phyloP scores from a whole-genome alignment of 352 stramenopile genomes.

The Thalassiosira oceanica region DNA sequence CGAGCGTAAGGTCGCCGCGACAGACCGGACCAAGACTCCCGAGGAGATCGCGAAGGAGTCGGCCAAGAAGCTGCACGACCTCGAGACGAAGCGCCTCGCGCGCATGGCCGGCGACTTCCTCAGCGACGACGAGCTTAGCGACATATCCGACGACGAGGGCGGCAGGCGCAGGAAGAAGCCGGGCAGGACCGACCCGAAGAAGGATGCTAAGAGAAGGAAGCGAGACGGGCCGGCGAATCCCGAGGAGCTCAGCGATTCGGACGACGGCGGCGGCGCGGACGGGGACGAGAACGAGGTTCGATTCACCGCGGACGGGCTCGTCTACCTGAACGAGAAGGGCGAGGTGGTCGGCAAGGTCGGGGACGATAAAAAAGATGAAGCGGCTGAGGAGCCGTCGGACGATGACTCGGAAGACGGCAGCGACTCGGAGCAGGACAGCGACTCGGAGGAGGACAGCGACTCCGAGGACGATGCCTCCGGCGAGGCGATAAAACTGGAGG shows the following conservation, averaged over 20 bases:
- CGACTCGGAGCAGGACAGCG: too few relatives aligned
- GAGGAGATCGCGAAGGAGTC: constrained; percentile 93
- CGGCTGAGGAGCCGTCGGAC: constrained; percentile 38
- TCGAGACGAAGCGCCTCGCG: constrained; percentile 91
- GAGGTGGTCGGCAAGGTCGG: constrained; percentile 67
- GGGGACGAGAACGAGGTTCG: constrained; percentile 62
- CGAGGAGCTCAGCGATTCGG: constrained; percentile 82
- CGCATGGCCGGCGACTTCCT: constrained; percentile 90
- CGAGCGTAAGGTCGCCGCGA: constrained; percentile 90
- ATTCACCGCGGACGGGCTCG: constrained; percentile 77
- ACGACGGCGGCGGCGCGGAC: constrained; percentile 71
- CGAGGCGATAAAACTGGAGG: too few relatives aligned
- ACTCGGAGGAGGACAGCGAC: too few relatives aligned
- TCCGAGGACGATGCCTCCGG: too few relatives aligned
- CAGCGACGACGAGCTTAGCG: constrained; percentile 87
- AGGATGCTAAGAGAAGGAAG: constrained; percentile 48
- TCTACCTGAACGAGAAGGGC: constrained; percentile 68
- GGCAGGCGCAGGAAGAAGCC: constrained; percentile 43
- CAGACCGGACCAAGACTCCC: constrained; percentile 90
- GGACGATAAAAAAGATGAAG: constrained; percentile 65
- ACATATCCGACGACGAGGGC: constrained; percentile 80
- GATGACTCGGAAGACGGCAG: constrained; percentile 39
- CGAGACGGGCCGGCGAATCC: constrained; percentile 27
- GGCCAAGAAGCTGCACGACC: constrained; percentile 86
- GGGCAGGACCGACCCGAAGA: constrained; percentile 63